phyloP scores from a whole-genome alignment of 2,329 filamentous ascomycete species.

The Fusarium sulawesiense region DNA sequence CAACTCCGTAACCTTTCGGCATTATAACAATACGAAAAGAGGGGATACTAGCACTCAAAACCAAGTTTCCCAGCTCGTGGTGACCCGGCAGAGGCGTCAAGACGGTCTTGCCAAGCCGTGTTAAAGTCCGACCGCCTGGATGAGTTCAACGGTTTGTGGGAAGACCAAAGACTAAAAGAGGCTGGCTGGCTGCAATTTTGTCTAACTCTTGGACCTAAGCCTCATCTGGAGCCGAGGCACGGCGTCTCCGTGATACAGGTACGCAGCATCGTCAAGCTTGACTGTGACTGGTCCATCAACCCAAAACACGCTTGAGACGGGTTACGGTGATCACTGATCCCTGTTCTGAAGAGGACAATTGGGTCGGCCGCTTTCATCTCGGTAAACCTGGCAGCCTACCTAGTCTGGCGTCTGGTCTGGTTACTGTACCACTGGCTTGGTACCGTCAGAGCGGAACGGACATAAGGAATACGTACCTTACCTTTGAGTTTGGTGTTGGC shows the following conservation, averaged over 20 bases:
- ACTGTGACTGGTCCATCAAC: conserved; percentile 27
- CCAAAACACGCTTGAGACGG: conserved; percentile 46
- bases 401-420: background rate
- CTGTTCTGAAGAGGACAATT: conserved; percentile 30
- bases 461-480: conserved; percentile 7
- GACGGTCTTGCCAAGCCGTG: conserved; percentile 13
- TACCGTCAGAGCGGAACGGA: conserved; percentile 43
- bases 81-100: conserved; percentile 28
- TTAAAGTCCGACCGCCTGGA: conserved; percentile 32
- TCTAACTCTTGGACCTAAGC: conserved; percentile 7
- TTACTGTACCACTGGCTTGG: conserved; percentile 16
- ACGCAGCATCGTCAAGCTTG: conserved; percentile 7
- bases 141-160: conserved; percentile 28
- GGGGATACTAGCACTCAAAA: conserved; percentile 11
- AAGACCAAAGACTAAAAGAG: background rate
- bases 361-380: conserved; percentile 35
- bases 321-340: conserved; percentile 26
- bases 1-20: conserved; percentile 2
- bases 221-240: conserved; percentile 36
- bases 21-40: background rate
- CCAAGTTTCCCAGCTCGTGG: conserved; percentile 29
- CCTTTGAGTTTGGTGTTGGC: background rate
- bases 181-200: conserved; percentile 2
- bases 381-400: conserved; percentile 22
- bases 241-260: conserved; percentile 42